Conservation (phyloP, 2,329 filamentous ascomycete genomes). For the Biscogniauxia mediterranea region DNA sequence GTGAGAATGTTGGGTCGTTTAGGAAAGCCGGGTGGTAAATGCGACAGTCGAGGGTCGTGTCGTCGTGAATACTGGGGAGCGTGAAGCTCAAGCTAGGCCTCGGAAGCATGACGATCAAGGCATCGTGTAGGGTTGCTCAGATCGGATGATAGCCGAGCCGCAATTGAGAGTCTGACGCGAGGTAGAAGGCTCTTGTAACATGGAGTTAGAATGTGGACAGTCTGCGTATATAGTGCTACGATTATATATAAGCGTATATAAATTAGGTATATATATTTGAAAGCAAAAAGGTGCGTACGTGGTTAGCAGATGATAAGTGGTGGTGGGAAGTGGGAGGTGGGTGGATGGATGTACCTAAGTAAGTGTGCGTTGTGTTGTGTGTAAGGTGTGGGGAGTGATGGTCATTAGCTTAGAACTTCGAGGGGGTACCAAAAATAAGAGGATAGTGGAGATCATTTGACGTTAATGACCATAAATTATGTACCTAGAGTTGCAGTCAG, state of each 20-base stretch:
- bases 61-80: conserved; percentile 82
- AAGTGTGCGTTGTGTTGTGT: too few relatives aligned
- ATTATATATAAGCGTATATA: neutral
- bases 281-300: neutral
- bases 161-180: neutral
- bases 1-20: conserved; percentile 23
- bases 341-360: too few relatives aligned
- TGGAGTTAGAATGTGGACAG: neutral
- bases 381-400: neutral
- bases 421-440: neutral
- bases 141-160: neutral
- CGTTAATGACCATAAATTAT: neutral
- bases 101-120: conserved; percentile 47
- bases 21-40: conserved; percentile 68
- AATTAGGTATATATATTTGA: neutral
- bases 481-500: too few relatives aligned
- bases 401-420: neutral
- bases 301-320: neutral
- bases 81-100: conserved; percentile 64
- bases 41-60: conserved; percentile 72
- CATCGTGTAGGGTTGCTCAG: conserved; percentile 14
- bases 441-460: neutral
- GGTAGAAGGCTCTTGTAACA: neutral
- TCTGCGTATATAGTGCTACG: neutral
- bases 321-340: neutral